A percentile compares a stretch with the other conserved stretches of the same genome.
Evolutionary conservation across 164 flowering plant genomes (phyloP).

Genomic region (Chimonanthus salicifolius): DNA sequence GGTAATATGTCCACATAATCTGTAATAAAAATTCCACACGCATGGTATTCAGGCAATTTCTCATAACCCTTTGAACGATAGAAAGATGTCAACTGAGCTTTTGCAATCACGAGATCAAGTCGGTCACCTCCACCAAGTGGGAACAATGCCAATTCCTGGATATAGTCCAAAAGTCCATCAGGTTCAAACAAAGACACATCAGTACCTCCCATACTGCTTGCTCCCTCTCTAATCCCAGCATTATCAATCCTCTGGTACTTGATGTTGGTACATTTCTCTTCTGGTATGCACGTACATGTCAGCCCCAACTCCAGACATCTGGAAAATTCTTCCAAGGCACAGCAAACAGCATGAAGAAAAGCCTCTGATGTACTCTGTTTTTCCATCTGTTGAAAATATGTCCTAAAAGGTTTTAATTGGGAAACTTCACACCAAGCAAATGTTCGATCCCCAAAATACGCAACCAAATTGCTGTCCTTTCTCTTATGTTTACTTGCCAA

Average conservation of each 20-base stretch:
- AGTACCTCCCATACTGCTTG: constrained; percentile 33
- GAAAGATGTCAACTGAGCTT: constrained; percentile 53
- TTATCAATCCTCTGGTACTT: constrained; percentile 46
- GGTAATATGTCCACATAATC: constrained; percentile 16
- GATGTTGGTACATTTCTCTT: constrained; percentile 30
- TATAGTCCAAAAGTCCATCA: constrained; percentile 33
- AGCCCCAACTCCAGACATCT: constrained; percentile 70
- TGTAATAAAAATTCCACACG: constrained; percentile 31
- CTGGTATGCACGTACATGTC: constrained; percentile 52
- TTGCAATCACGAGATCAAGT: constrained; percentile 38
- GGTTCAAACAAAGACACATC: constrained; percentile 60
- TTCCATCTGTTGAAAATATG: constrained; percentile 50
- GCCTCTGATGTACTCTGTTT: constrained; percentile 45
- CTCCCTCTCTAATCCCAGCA: constrained; percentile 53
- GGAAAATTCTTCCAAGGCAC: constrained; percentile 71
- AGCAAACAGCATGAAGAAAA: constrained; percentile 53
- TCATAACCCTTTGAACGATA: constrained; percentile 53
- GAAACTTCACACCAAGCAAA: constrained; percentile 83
- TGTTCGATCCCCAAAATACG: constrained; percentile 77
- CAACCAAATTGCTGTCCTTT: constrained; percentile 39
- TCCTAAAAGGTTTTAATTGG: constrained; percentile 49
- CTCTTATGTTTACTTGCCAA: constrained; percentile 50
- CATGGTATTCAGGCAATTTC: constrained; percentile 37
- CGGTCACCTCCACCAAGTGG: constrained; percentile 34
- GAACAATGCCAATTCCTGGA: constrained; percentile 36